Conservation (phyloP, 495 filamentous ascomycete species). For the Neurospora pannonica region DNA sequence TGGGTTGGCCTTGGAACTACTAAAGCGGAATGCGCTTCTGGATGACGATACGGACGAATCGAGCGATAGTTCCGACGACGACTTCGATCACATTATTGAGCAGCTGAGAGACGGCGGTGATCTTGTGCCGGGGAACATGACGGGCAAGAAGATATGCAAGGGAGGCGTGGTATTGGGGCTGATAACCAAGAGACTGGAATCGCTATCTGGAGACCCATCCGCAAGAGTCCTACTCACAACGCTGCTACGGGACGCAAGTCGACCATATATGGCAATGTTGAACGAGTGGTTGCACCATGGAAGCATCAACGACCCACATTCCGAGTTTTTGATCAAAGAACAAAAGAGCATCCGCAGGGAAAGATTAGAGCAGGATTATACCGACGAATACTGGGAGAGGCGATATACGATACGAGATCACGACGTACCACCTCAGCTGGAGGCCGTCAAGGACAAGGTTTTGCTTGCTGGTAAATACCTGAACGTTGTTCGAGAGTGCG, state of each 20-base stretch:
- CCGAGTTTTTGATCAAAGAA: conserved; percentile 90
- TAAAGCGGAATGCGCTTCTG: conserved; percentile 76
- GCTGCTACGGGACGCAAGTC: conserved; percentile 75
- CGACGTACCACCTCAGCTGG: conserved; percentile 86
- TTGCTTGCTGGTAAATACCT: conserved; percentile 93
- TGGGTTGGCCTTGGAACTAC: conserved; percentile 72
- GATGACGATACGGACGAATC: conserved; percentile 82
- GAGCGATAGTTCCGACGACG: conserved; percentile 67
- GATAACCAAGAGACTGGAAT: conserved; percentile 70
- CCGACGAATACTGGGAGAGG: conserved; percentile 98
- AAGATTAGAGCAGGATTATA: conserved; percentile 88
- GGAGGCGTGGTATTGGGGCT: conserved; percentile 82
- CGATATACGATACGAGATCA: conserved; percentile 87
- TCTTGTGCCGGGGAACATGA: conserved; percentile 63
- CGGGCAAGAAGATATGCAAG: conserved; percentile 86
- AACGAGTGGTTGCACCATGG: conserved; percentile 98
- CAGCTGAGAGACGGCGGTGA: conserved; percentile 84
- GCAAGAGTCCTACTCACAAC: conserved; percentile 70
- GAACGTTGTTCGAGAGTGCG: conserved; percentile 94
- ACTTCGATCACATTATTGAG: conserved; percentile 62
- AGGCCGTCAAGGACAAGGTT: conserved; percentile 86
- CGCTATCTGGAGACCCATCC: conserved; percentile 87
- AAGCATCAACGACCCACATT: conserved; percentile 87
- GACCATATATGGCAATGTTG: conserved; percentile 95
- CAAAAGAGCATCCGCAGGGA: conserved; percentile 91